Evolutionary conservation across 129 eudicot species (phyloP).

Genomic region (Tanacetum coccineum): DNA sequence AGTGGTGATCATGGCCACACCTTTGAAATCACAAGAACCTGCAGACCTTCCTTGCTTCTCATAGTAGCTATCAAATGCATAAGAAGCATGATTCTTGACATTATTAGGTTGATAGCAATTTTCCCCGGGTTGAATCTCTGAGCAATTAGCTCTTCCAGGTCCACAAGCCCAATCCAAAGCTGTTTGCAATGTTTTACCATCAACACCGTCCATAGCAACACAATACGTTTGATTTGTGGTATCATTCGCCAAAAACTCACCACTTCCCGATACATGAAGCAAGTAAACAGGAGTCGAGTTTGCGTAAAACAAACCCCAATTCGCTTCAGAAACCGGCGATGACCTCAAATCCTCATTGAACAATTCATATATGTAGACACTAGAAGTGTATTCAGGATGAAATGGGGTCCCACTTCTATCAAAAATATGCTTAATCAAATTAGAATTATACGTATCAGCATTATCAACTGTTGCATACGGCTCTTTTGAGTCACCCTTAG

Average conservation of each 20-base stretch:
- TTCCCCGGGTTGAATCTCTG: slow-evolving; percentile 95
- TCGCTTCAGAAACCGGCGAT: slow-evolving; percentile 80
- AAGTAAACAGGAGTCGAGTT: slow-evolving; percentile 86
- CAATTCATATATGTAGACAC: slow-evolving; percentile 79
- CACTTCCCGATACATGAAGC: slow-evolving; percentile 89
- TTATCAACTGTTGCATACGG: slow-evolving; percentile 91
- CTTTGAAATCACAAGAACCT: slow-evolving; percentile 94
- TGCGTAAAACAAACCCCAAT: slow-evolving; percentile 87
- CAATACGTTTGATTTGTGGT: slow-evolving; percentile 89
- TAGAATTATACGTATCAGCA: slow-evolving; percentile 84
- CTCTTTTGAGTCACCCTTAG: slow-evolving; percentile 88
- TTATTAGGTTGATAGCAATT: slow-evolving; percentile 82
- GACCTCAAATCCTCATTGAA: slow-evolving; percentile 96
- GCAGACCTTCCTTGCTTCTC: slow-evolving; percentile 68
- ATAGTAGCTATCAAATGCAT: slow-evolving; percentile 95
- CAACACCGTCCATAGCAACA: slow-evolving; percentile 67
- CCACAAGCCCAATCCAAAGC: slow-evolving; percentile 99
- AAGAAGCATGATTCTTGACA: slow-evolving; percentile 83
- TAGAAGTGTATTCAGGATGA: slow-evolving; percentile 80
- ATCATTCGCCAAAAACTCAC: slow-evolving; percentile 91
- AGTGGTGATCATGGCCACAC: slow-evolving; percentile 91
- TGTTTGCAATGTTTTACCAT: slow-evolving; percentile 74
- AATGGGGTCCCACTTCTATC: slow-evolving; percentile 83
- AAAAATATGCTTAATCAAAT: slow-evolving; percentile 70
- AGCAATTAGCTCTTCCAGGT: slow-evolving; percentile 95